Evolutionary conservation across 805 yeast genomes (phyloP), one percentile per base, ranked within the genome.

Genomic region (Zygotorulaspora florentina): DNA sequence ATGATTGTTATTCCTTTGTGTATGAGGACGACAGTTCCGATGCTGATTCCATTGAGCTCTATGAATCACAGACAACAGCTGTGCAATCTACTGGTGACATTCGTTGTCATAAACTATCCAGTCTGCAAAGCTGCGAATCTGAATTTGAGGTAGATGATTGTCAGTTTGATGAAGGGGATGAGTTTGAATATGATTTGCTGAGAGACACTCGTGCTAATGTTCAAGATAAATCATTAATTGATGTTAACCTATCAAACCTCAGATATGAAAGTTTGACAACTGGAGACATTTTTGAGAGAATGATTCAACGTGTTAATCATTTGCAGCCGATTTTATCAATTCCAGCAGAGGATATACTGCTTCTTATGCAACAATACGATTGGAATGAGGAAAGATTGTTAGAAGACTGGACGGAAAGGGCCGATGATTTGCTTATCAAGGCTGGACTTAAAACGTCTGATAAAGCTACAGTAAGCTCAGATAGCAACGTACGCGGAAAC

Each of bases 331-430:
- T 64, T 9, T 56, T 63, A 18, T 44, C 59, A 13, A 44, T 62
- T 3, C 58, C 67, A 6, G 38, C 55, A 26, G 62, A 56, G 17
- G 67, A 62, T 45, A 62, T 79, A 13, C 58, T 74, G 9, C 60
- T 74, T 2, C 55, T 83, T 33, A 61, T 80, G 40, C 70, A 75
- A 29, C 60, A 68, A 38, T 80, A 67, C 60, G 69, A 71, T 16
- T 83, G 87, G 87, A 81, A 80, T 54, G 74, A 74, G 30, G 83
- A 80, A 46, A 67, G 70, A 43, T 58, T 82, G 40, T 59, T 81
- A 48, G 87, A 83, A 43, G 71, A 67, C 28, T 80, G 74, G 62
- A 71, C 81, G 45, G 76, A 72, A 16, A 67, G 71, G 29, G 67
- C 73, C 31, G 66, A 61, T 10, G 56, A 56, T 2, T 62, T 77